phyloP scores from a whole-genome alignment of 2,329 filamentous ascomycete species.

The Cryoendolithus antarcticus region DNA sequence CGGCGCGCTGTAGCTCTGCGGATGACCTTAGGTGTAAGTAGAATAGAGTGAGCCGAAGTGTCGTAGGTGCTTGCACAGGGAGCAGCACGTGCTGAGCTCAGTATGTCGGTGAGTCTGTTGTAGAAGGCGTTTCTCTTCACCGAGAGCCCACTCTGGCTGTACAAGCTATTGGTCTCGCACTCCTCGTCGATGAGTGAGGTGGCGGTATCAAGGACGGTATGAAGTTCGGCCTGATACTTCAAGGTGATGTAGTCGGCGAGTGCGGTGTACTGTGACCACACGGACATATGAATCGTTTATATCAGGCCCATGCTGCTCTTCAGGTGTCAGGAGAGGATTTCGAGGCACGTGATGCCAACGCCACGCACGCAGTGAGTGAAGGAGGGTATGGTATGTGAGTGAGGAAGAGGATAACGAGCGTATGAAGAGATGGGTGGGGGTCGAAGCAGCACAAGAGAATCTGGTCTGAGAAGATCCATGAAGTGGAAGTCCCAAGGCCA shows the following conservation, averaged over 20 bases:
- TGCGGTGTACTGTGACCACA: conserved; percentile 1
- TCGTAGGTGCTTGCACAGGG: conserved; percentile 1
- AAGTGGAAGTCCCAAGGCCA: too few species aligned
- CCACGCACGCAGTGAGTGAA: too few species aligned
- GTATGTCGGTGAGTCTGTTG: neutral
- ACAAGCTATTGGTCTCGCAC: neutral
- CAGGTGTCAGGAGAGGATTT: too few species aligned
- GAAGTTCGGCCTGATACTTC: neutral
- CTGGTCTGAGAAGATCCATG: too few species aligned
- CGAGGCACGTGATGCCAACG: too few species aligned
- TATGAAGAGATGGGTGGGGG: too few species aligned
- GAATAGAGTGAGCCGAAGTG: neutral
- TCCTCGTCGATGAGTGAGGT: neutral
- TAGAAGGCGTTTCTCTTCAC: neutral
- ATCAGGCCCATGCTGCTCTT: too few species aligned
- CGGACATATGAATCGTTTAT: neutral
- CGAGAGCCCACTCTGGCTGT: neutral
- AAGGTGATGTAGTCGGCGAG: conserved; percentile 1
- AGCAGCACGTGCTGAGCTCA: neutral
- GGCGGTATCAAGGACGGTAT: neutral
- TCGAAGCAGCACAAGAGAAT: too few species aligned
- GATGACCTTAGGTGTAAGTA: neutral
- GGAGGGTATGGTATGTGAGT: too few species aligned
- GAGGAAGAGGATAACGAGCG: too few species aligned
- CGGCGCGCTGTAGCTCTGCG: neutral